Percentiles rank a stretch among this genome's conserved stretches.
Evolutionary conservation across 805 yeast species (phyloP).

Genomic region (Candida silvicultrix): DNA sequence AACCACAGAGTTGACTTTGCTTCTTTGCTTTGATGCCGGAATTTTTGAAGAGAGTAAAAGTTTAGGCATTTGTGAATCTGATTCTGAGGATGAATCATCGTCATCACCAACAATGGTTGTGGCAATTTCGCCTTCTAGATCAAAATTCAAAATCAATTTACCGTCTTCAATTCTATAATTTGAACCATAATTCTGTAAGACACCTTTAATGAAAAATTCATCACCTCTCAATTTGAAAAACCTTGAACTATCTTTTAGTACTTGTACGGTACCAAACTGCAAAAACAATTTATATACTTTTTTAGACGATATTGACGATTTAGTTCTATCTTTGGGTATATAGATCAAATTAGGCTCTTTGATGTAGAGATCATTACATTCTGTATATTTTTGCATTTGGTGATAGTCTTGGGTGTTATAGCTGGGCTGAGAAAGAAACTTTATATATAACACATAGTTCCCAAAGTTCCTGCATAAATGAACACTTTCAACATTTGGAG

Average conservation of each 20-base stretch:
- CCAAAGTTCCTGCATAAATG: neutral
- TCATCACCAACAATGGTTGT: neutral
- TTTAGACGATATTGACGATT: neutral
- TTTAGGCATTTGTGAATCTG: neutral
- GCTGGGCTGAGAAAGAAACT: neutral
- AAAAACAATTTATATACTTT: neutral
- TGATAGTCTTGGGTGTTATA: neutral
- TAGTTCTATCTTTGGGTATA: neutral
- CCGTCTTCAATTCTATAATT: neutral
- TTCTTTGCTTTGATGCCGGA: too few species aligned
- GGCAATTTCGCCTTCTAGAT: neutral
- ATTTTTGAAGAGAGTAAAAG: too few species aligned
- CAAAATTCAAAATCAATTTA: neutral
- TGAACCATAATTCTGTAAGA: neutral
- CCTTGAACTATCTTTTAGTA: neutral
- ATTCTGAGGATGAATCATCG: neutral
- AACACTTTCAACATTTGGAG: neutral
- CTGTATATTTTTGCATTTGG: neutral
- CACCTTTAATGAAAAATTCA: neutral
- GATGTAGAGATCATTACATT: neutral
- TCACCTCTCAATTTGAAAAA: neutral
- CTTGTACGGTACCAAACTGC: neutral
- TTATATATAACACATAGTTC: too few species aligned
- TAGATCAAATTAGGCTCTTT: neutral
- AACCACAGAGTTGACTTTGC: neutral